Evolutionary conservation across 2,329 filamentous ascomycete genomes (phyloP).

Genomic region (Grosmannia clavigera): DNA sequence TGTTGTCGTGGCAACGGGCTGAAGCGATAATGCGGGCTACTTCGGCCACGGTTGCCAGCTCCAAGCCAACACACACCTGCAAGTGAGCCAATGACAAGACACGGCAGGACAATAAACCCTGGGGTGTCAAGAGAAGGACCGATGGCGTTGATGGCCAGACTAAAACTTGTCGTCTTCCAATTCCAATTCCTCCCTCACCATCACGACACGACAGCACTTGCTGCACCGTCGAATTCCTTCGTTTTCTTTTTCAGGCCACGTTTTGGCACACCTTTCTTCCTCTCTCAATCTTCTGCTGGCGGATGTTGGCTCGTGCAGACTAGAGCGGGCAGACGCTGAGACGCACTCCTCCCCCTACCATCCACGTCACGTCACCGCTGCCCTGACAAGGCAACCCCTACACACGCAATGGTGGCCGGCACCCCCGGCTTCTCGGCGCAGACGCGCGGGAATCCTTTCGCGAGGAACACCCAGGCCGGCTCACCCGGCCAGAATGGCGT

Average conservation of each 20-base stretch:
- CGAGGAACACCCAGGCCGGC: constrained; percentile 49
- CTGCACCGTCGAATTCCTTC: not conserved
- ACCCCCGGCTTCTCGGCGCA: constrained; percentile 6
- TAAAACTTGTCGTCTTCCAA: not conserved
- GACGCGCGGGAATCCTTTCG: constrained; percentile 65
- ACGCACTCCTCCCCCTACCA: not conserved
- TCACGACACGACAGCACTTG: not conserved
- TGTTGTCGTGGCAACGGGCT: constrained; percentile 11
- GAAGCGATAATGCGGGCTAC: not conserved
- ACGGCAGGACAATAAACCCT: not conserved
- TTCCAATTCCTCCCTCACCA: not conserved
- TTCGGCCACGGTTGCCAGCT: not conserved
- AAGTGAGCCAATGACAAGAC: not conserved
- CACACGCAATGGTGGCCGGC: constrained; percentile 5
- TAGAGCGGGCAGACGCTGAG: not conserved
- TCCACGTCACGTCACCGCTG: no score
- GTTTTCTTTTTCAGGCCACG: not conserved
- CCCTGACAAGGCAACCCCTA: not conserved
- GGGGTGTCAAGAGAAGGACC: not conserved
- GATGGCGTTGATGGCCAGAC: not conserved
- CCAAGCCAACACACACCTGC: not conserved
- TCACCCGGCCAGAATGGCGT: constrained; percentile 40
- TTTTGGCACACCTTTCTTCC: not conserved
- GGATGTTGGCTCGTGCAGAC: constrained; percentile 4
- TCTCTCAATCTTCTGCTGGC: constrained; percentile 1